phyloP scores from a whole-genome alignment of 345 rosid genomes.

The Ricinus communis region DNA sequence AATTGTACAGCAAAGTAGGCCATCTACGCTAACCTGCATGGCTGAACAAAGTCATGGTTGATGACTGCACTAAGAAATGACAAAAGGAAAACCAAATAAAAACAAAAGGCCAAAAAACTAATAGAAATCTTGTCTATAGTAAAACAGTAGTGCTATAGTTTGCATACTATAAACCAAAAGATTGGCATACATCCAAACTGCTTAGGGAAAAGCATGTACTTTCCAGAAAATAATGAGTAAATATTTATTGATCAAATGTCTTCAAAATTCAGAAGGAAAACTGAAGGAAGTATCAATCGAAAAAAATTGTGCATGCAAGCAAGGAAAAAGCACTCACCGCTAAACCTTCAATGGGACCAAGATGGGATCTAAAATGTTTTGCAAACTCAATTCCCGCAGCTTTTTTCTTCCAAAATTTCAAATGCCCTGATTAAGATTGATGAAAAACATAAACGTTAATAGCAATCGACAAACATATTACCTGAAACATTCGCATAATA shows the following conservation, averaged over 20 bases:
- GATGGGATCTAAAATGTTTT: constrained; percentile 92
- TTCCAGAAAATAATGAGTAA: background rate
- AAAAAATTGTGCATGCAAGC: background rate
- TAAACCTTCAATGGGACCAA: constrained; percentile 91
- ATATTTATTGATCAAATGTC: background rate
- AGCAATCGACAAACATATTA: background rate
- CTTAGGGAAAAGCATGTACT: background rate
- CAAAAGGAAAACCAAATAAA: constrained; percentile 7
- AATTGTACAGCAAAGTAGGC: constrained; percentile 93
- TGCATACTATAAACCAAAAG: background rate
- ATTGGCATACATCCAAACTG: background rate
- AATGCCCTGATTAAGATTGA: constrained; percentile 55
- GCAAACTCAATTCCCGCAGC: constrained; percentile 88
- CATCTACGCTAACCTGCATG: constrained; percentile 92
- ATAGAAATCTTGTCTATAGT: background rate
- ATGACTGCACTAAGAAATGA: constrained; percentile 35
- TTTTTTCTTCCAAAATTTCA: constrained; percentile 98
- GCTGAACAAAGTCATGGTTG: constrained; percentile 61
- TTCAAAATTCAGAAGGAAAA: background rate
- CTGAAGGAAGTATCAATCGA: background rate
- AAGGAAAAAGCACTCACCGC: constrained; percentile 56
- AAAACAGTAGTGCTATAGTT: background rate
- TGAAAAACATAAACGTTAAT: background rate
- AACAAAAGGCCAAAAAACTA: background rate
- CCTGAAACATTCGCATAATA: background rate